Evolutionary conservation across 1,284 basidiomycete genomes (phyloP).

Genomic region (Polyporus tsugae): DNA sequence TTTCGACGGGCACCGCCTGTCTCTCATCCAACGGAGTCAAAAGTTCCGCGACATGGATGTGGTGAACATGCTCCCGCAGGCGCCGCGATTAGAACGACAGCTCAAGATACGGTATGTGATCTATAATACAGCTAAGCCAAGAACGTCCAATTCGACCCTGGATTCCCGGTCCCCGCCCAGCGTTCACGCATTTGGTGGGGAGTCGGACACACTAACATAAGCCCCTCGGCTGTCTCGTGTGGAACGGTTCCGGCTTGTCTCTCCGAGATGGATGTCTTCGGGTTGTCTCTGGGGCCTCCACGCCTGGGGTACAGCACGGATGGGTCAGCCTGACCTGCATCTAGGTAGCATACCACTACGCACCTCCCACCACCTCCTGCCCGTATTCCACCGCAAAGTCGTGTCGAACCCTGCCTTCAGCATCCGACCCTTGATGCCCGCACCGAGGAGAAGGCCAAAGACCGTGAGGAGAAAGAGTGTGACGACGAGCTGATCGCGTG

Average conservation of each 20-base stretch:
- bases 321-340: constrained; percentile 13
- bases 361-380: constrained; percentile 84
- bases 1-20: constrained; percentile 1
- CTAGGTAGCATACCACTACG: constrained; percentile 23
- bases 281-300: constrained; percentile 65
- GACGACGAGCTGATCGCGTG: constrained; percentile 90
- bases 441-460: constrained; percentile 83
- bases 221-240: constrained; percentile 44
- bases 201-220: constrained; percentile 50
- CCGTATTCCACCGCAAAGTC: constrained; percentile 66
- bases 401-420: constrained; percentile 76
- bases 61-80: background rate
- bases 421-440: constrained; percentile 85
- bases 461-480: constrained; percentile 89
- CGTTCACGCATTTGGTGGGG: constrained; percentile 31
- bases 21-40: background rate
- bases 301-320: constrained; percentile 48
- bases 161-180: background rate
- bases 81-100: constrained; percentile 13
- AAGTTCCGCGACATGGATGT: background rate
- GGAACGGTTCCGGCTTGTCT: constrained; percentile 40
- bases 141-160: constrained; percentile 21
- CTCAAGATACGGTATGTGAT: constrained; percentile 18
- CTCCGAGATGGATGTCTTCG: constrained; percentile 57
- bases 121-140: constrained; percentile 27